These are phyloP conservation scores for Aspergillus sp. DNA, from an alignment of 2,329 filamentous ascomycete species.

Conservation along the genomic window DNA sequence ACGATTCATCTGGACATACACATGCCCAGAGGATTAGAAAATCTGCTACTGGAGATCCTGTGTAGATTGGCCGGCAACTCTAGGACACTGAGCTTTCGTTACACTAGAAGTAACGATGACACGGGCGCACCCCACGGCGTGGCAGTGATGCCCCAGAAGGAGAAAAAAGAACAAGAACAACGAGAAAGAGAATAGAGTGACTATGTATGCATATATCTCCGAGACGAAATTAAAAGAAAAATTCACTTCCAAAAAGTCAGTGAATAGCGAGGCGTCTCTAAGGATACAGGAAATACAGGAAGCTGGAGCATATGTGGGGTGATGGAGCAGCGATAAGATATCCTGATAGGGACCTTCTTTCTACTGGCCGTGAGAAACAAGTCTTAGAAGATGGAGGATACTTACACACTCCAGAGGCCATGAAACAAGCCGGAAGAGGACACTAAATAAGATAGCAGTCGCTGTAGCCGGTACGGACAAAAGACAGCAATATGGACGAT, in stretches of 20 bases:
- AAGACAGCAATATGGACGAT: no score
- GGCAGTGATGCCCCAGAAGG: slow-evolving; percentile 23
- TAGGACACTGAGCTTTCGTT: slow-evolving; percentile 25
- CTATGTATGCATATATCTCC: neutral
- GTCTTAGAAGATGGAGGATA: no score
- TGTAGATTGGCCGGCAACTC: slow-evolving; percentile 24
- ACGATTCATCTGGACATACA: slow-evolving; percentile 37
- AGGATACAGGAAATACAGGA: neutral
- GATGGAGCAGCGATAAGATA: no score
- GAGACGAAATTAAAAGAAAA: neutral
- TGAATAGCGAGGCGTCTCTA: no score
- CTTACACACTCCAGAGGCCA: no score
- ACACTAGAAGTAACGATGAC: slow-evolving; percentile 33
- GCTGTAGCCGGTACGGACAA: no score
- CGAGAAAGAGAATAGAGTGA: slow-evolving; percentile 3
- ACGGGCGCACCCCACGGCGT: slow-evolving; percentile 30
- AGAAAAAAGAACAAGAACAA: slow-evolving; percentile 6
- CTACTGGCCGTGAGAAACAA: no score
- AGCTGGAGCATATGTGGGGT: neutral
- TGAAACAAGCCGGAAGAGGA: no score
- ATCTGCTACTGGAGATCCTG: slow-evolving; percentile 27
- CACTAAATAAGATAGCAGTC: no score
- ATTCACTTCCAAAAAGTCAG: no score
- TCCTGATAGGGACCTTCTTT: no score
- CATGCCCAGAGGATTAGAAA: slow-evolving; percentile 30